Conservation (phyloP, 2,329 filamentous ascomycete species). For the Colletotrichum sp. region DNA sequence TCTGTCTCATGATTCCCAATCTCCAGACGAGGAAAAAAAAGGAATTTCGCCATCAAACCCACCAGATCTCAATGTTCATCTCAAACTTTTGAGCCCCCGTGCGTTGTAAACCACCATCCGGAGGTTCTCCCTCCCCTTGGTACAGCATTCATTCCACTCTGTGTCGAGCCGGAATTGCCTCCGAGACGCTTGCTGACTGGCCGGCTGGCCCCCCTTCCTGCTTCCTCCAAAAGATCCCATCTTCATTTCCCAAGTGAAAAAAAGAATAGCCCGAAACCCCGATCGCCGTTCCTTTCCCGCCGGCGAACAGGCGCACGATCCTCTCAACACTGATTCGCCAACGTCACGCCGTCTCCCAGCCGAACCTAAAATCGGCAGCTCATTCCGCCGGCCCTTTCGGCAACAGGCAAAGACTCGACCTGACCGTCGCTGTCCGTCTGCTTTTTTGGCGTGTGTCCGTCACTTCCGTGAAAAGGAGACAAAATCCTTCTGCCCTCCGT, state of each 20-base stretch:
- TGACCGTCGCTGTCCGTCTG: not conserved
- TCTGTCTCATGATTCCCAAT: not conserved
- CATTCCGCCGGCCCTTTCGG: not conserved
- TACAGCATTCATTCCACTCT: not conserved
- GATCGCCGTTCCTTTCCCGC: not conserved
- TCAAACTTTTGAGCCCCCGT: not conserved
- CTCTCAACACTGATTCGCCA: not conserved
- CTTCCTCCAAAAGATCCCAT: not conserved
- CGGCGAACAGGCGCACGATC: not conserved
- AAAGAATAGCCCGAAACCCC: not conserved
- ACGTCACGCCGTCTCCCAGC: not conserved
- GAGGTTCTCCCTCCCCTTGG: not conserved
- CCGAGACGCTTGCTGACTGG: not conserved
- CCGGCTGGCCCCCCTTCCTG: not conserved
- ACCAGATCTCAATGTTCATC: constrained; percentile 1
- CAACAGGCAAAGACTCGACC: not conserved
- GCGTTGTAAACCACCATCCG: not conserved
- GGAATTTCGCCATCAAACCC: not conserved
- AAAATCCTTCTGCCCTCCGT: not conserved
- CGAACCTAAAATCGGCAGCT: not conserved
- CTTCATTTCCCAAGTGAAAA: not conserved
- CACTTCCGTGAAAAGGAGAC: not conserved
- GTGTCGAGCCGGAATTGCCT: not conserved
- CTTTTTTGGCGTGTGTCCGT: not conserved
- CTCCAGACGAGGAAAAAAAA: not conserved